These are phyloP conservation scores for Cadophora sp. DNA, from an alignment of 2,329 filamentous ascomycete species.

Conservation along the genomic window DNA sequence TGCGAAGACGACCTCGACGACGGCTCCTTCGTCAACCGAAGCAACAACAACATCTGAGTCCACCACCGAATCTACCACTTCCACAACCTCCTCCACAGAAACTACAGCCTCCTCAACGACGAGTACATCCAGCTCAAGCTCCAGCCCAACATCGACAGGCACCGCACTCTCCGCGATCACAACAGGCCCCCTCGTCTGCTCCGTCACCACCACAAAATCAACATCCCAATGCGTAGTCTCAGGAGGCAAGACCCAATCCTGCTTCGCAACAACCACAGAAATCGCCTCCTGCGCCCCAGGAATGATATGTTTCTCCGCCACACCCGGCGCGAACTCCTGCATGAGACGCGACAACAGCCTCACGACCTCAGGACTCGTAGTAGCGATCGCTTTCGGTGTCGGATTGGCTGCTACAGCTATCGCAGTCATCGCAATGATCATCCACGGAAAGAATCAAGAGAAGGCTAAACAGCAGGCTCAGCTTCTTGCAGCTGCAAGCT, in stretches of 20 bases:
- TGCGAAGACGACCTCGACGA: slow-evolving; percentile 21
- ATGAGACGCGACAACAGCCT: slow-evolving; percentile 36
- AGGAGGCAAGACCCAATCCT: slow-evolving; percentile 23
- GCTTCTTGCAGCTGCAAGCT: slow-evolving; percentile 15
- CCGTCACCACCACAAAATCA: slow-evolving; percentile 29
- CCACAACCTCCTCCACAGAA: slow-evolving; percentile 13
- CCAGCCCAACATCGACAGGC: slow-evolving; percentile 13
- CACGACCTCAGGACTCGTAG: slow-evolving; percentile 36
- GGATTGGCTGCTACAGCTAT: slow-evolving; percentile 30
- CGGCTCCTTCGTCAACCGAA: slow-evolving; percentile 8
- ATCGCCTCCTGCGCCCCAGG: slow-evolving; percentile 34
- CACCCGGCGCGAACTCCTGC: slow-evolving; percentile 28
- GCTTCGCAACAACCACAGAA: slow-evolving; percentile 28
- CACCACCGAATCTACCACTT: slow-evolving; percentile 10
- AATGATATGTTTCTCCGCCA: slow-evolving; percentile 32
- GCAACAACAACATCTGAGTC: slow-evolving; percentile 22
- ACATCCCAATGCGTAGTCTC: slow-evolving; percentile 26
- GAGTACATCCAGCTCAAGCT: slow-evolving; percentile 7
- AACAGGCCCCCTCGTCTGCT: slow-evolving; percentile 27
- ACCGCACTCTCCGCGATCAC: slow-evolving; percentile 18
- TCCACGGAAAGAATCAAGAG: slow-evolving; percentile 23
- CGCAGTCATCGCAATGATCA: slow-evolving; percentile 22
- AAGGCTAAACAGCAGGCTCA: slow-evolving; percentile 19
- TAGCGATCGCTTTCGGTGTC: slow-evolving; percentile 35
- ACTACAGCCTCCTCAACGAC: slow-evolving; percentile 20